Base-by-base conservation (phyloP, 179 eudicot species). In the Monotropa hypopitys region DNA sequence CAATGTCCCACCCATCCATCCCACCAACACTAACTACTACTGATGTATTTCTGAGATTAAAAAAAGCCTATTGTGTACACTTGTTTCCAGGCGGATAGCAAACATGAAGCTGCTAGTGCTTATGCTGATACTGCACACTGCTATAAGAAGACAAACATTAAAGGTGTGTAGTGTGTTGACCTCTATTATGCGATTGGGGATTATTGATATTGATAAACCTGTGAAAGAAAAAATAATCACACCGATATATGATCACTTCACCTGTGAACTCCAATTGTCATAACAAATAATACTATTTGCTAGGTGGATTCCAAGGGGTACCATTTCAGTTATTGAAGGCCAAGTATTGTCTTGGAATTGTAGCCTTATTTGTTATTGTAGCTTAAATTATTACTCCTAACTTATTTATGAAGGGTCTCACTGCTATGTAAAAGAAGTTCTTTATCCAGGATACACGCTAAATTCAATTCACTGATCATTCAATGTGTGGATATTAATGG, bases 51-150 rank as follows among this genome's bases (percentile, higher is more conserved):
- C n/a, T n/a, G n/a, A n/a, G n/a, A n/a, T n/a, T n/a, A n/a, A n/a
- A 20, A 35, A 66, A 72, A 61, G 20, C 72, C 46, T 33, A 18
- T 51, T 79, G 67, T 75, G 67, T n/a, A 38, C 18, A 0, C 65
- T 68, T 70, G 45, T 11, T 74, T 72, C 80, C 79, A 93, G 97
- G 77, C 86, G 86, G 97, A 91, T 77, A 91, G 96, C 87, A 91
- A 88, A 84, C 97, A 93, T 81, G 98, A 93, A 83, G 92, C 98
- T 59, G 98, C 97, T 46, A 87, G 81, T 88, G 88, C 94, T 62
- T 91, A 83, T 88, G 94, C 90, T 53, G 91, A 91, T 84, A 97
- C 98, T 77, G 94, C 89, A 80, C 96, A 90, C 78, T 88, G 91
- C 78, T 91, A 89, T 79, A 93, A 93, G 87, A 93, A 91, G 85